A percentile compares a stretch with the other conserved stretches of the same genome.
Conservation (phyloP, 164 flowering plant genomes). For the Aristolochia fimbriata region DNA sequence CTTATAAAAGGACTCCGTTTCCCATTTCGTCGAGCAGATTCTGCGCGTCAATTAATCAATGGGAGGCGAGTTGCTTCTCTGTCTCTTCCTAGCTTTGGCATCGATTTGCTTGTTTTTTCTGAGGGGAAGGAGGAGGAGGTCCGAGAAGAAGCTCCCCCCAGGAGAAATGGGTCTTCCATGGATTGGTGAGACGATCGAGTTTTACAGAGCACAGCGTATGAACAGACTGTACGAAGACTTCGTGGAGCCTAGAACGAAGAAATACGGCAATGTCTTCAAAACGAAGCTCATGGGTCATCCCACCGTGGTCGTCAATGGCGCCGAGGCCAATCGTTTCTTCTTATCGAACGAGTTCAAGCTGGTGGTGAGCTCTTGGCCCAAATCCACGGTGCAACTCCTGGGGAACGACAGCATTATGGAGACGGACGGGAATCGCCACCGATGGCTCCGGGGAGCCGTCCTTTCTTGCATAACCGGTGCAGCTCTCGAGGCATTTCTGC, state of each 20-base stretch:
- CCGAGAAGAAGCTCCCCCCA: conserved; percentile 37
- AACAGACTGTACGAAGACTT: conserved; percentile 51
- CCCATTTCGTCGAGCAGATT: no score
- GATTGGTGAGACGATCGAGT: conserved; percentile 66
- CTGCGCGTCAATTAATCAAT: no score
- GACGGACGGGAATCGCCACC: conserved; percentile 49
- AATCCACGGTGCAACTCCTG: conserved; percentile 59
- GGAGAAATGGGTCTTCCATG: conserved; percentile 69
- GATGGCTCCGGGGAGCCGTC: conserved; percentile 36
- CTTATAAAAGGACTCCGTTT: no score
- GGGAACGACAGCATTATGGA: conserved; percentile 58
- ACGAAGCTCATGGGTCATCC: conserved; percentile 69
- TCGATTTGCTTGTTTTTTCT: background rate
- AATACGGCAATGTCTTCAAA: conserved; percentile 50
- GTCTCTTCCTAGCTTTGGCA: background rate
- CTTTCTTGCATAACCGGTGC: conserved; percentile 25
- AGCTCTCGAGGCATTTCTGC: conserved; percentile 41
- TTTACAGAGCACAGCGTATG: conserved; percentile 48
- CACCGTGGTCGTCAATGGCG: conserved; percentile 58
- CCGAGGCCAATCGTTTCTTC: conserved; percentile 54
- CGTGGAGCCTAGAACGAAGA: conserved; percentile 36
- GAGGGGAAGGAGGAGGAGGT: background rate
- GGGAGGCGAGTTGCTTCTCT: background rate
- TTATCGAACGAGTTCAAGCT: conserved; percentile 69
- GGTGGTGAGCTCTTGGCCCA: conserved; percentile 77